Percentiles rank a stretch among this genome's conserved stretches.
Conservation (phyloP, 208 protist species). For the Vickermania ingenoplastis region DNA sequence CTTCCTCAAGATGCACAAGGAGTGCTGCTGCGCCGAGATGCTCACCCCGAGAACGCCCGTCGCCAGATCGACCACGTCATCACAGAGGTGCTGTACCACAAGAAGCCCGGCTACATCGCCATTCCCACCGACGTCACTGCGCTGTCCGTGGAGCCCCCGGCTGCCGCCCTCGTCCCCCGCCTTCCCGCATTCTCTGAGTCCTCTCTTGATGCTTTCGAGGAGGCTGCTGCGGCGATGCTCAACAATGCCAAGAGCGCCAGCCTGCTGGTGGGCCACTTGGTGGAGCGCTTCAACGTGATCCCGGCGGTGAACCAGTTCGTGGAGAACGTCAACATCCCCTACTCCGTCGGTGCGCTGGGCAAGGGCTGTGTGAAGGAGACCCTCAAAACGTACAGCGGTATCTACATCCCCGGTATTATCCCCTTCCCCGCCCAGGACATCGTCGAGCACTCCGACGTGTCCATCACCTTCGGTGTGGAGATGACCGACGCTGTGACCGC, state of each 20-base stretch:
- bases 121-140: conserved; percentile 25
- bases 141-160: conserved; percentile 22
- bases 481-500: not conserved
- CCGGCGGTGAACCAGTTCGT: conserved; percentile 22
- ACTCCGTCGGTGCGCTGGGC: conserved; percentile 18
- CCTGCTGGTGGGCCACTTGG: conserved; percentile 29
- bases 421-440: conserved; percentile 14
- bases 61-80: conserved; percentile 46
- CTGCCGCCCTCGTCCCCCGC: conserved; percentile 17
- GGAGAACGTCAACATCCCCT: conserved; percentile 28
- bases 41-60: conserved; percentile 30
- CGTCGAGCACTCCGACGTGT: not conserved
- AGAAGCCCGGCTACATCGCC: conserved; percentile 37
- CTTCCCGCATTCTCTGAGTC: conserved; percentile 12
- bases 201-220: conserved; percentile 20
- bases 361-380: conserved; percentile 36
- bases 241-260: conserved; percentile 15
- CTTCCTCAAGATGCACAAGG: conserved; percentile 22
- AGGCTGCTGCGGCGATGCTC: conserved; percentile 13
- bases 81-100: conserved; percentile 27
- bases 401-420: conserved; percentile 20
- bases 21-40: conserved; percentile 25
- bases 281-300: conserved; percentile 18
- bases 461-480: not conserved
- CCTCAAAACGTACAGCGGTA: conserved; percentile 35